Evolutionary conservation across 345 rosid genomes (phyloP).

Genomic region (Lenwebbia sp.): DNA sequence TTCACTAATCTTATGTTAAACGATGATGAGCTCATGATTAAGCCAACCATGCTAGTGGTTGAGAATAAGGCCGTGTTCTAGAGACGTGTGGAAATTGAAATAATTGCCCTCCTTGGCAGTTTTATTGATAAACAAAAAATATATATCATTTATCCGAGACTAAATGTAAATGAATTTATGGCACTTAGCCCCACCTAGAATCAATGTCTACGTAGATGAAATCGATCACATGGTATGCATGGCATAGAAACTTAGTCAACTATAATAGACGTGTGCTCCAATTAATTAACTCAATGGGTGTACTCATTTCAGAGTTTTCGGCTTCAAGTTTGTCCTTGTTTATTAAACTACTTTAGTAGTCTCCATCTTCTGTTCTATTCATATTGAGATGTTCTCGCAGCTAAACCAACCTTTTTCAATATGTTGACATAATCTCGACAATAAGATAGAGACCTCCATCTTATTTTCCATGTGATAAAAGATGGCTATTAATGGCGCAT

Average conservation of each 20-base stretch:
- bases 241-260: neutral
- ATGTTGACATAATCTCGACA: neutral
- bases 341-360: neutral
- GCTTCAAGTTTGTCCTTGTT: neutral
- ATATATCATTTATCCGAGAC: neutral
- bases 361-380: neutral
- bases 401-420: neutral
- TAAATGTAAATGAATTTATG: neutral
- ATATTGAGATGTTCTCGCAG: neutral
- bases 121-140: neutral
- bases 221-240: neutral
- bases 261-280: neutral
- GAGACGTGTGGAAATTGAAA: neutral
- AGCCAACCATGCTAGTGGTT: neutral
- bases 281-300: neutral
- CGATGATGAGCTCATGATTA: neutral
- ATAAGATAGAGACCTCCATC: neutral
- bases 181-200: neutral
- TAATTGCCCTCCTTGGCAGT: neutral
- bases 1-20: neutral
- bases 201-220: neutral
- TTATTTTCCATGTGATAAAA: neutral
- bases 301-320: neutral
- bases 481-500: accelerated
- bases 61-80: neutral